Evolutionary conservation across 352 stramenopile genomes (phyloP).

Genomic region (Globisporangium yorkense): DNA sequence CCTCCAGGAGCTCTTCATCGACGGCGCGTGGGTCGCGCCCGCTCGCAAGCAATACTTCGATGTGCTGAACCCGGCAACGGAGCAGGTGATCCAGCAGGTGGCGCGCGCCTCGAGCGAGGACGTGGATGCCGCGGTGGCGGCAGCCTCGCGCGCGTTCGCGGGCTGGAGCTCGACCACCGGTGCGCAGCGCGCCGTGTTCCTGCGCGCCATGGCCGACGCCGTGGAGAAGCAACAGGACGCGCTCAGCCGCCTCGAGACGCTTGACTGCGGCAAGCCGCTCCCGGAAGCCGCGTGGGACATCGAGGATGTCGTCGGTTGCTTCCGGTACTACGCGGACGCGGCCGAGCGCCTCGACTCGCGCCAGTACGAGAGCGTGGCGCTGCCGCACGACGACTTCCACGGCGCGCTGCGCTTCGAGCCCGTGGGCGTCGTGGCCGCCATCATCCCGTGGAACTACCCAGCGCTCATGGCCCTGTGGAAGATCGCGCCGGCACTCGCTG

Average conservation of each 20-base stretch:
- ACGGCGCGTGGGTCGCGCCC: constrained; percentile 47
- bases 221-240: constrained; percentile 29
- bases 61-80: constrained; percentile 48
- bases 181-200: constrained; percentile 35
- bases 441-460: constrained; percentile 67
- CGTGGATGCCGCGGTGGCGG: constrained; percentile 41
- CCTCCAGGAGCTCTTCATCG: constrained; percentile 59
- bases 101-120: constrained; percentile 36
- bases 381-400: constrained; percentile 38
- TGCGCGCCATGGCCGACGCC: constrained; percentile 41
- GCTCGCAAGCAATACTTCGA: constrained; percentile 39
- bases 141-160: constrained; percentile 36
- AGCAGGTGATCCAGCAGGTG: constrained; percentile 47
- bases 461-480: constrained; percentile 69
- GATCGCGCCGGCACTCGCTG: constrained; percentile 83
- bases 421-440: constrained; percentile 57
- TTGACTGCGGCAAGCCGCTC: constrained; percentile 63
- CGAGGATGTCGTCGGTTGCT: constrained; percentile 57
- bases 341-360: constrained; percentile 45
- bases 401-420: constrained; percentile 55
- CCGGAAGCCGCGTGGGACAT: constrained; percentile 64
- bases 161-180: constrained; percentile 42
- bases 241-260: constrained; percentile 52
- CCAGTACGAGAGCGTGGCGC: constrained; percentile 41
- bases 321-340: constrained; percentile 48